phyloP scores from a whole-genome alignment of 1,139 yeast species.

The Nematodospora anomalae region DNA sequence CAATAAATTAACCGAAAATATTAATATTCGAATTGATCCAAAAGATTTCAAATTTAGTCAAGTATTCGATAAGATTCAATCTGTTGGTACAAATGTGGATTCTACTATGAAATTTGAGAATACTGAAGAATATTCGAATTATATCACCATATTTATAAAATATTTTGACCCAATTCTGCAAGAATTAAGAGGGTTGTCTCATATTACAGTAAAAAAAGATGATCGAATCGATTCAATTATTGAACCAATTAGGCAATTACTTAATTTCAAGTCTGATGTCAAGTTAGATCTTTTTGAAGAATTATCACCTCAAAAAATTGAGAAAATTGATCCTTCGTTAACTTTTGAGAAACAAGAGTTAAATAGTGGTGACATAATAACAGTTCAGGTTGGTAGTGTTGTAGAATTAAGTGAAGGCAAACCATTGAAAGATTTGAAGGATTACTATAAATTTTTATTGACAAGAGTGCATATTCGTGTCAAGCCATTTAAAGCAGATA shows the following conservation, averaged over 20 bases:
- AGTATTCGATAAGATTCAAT: conserved; percentile 21
- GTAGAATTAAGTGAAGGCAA: conserved; percentile 20
- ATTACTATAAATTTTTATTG: conserved; percentile 63
- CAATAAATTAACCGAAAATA: conserved; percentile 10
- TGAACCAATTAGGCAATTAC: conserved; percentile 41
- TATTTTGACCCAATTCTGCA: conserved; percentile 62
- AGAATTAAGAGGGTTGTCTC: conserved; percentile 61
- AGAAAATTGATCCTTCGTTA: conserved; percentile 40
- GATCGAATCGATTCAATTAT: conserved; percentile 46
- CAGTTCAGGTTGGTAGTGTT: conserved; percentile 46
- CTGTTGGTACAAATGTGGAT: conserved; percentile 11
- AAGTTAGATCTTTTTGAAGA: conserved; percentile 64
- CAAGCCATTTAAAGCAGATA: conserved; percentile 45
- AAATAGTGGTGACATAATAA: conserved; percentile 75
- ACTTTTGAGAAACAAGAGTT: conserved; percentile 67
- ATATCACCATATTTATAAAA: conserved; percentile 63
- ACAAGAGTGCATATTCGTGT: conserved; percentile 65
- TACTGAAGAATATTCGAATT: conserved; percentile 31
- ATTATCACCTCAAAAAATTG: conserved; percentile 62
- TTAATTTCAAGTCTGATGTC: conserved; percentile 45
- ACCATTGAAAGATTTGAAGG: conserved; percentile 36
- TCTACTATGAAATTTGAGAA: conserved; percentile 18
- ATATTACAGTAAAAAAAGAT: conserved; percentile 54
- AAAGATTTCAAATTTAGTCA: conserved; percentile 26
- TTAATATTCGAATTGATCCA: conserved; percentile 17